Conservation (phyloP, 2,329 filamentous ascomycete species). For the Fonsecaea nubica region DNA sequence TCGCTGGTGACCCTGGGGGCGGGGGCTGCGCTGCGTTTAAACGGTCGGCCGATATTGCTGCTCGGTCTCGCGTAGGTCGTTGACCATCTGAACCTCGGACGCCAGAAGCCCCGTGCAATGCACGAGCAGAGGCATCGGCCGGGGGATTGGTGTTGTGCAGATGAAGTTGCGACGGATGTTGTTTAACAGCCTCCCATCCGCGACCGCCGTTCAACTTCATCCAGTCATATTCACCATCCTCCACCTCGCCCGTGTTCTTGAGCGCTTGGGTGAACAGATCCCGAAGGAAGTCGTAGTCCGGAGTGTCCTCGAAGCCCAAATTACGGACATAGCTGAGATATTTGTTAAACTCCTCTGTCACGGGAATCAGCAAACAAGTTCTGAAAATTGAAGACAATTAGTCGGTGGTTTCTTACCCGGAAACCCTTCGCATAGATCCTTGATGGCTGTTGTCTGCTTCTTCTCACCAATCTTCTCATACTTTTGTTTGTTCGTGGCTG, state of each 20-base stretch:
- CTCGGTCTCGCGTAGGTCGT: constrained; percentile 63
- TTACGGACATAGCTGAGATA: constrained; percentile 97
- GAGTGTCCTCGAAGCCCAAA: constrained; percentile 96
- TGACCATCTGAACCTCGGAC: constrained; percentile 43
- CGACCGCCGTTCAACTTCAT: constrained; percentile 96
- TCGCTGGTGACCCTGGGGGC: constrained; percentile 78
- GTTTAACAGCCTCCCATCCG: constrained; percentile 84
- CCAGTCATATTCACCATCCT: constrained; percentile 99
- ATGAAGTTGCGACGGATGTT: constrained; percentile 73
- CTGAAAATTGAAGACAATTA: background rate
- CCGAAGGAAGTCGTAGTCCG: constrained; percentile 96
- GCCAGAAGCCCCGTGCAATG: constrained; percentile 72
- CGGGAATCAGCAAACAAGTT: constrained; percentile 43
- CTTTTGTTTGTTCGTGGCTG: constrained; percentile 86
- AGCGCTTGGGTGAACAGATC: constrained; percentile 95
- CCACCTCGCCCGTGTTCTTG: constrained; percentile 91
- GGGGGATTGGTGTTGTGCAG: constrained; percentile 78
- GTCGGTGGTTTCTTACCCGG: constrained; percentile 62
- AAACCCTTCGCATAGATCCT: constrained; percentile 95
- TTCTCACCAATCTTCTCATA: constrained; percentile 99
- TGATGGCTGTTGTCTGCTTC: constrained; percentile 97
- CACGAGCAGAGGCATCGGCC: constrained; percentile 82
- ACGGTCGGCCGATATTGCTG: constrained; percentile 78
- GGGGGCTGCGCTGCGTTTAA: constrained; percentile 94
- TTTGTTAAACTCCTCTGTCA: constrained; percentile 88